A percentile compares a stretch with the other conserved stretches of the same genome.
Conservation (phyloP, 2,329 filamentous ascomycete genomes). For the Myriosclerotinia duriaeana region DNA sequence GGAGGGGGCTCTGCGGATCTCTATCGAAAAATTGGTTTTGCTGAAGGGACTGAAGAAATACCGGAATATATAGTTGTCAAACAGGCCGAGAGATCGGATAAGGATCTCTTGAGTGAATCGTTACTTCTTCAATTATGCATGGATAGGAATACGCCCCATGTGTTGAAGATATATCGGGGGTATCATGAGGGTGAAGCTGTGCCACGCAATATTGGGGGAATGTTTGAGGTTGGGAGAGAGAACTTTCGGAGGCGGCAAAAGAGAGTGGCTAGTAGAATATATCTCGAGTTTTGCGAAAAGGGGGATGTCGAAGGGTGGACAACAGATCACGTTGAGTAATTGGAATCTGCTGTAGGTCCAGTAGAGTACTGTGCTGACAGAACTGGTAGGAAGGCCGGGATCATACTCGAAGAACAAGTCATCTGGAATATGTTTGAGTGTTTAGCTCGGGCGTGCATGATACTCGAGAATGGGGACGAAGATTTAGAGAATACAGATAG, state of each 20-base stretch:
- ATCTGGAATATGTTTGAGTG: slow-evolving; percentile 14
- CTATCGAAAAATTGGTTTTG: background rate
- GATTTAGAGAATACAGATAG: background rate
- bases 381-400: background rate
- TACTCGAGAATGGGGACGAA: background rate
- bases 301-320: background rate
- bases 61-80: background rate
- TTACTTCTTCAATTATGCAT: background rate
- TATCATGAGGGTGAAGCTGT: slow-evolving; percentile 5
- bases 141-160: background rate
- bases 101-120: slow-evolving; percentile 1
- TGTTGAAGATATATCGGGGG: background rate
- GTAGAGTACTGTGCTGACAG: background rate
- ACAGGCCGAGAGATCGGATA: background rate
- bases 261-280: background rate
- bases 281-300: slow-evolving; percentile 6
- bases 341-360: background rate
- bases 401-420: background rate
- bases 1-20: background rate
- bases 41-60: background rate
- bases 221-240: slow-evolving; percentile 7
- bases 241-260: slow-evolving; percentile 1
- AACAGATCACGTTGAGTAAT: background rate
- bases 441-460: slow-evolving; percentile 1
- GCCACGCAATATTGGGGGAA: background rate